Evolutionary conservation across 1,284 basidiomycete genomes (phyloP).

Genomic region (Irpex sp.): DNA sequence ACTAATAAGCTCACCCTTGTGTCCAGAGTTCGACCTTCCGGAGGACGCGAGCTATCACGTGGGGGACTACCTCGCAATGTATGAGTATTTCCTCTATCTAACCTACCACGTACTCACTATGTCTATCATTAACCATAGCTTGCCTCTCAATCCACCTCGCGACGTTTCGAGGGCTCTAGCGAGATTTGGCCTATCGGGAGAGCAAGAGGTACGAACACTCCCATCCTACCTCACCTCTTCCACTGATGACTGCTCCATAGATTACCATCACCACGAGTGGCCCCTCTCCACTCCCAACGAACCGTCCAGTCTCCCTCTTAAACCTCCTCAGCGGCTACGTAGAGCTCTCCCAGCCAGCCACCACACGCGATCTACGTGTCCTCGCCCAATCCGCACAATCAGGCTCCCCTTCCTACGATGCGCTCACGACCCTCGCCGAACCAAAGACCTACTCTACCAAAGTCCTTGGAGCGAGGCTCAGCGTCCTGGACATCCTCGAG

Average conservation of each 20-base stretch:
- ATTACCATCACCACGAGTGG: conserved; percentile 35
- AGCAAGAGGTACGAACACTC: conserved; percentile 34
- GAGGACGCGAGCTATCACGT: conserved; percentile 35
- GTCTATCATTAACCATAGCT: conserved; percentile 18
- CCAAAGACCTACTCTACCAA: conserved; percentile 28
- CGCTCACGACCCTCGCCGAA: conserved; percentile 19
- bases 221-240: background rate
- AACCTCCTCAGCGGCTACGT: conserved; percentile 43
- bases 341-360: conserved; percentile 45
- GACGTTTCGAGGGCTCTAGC: conserved; percentile 39
- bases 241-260: conserved; percentile 17
- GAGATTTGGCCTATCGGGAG: conserved; percentile 37
- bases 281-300: conserved; percentile 40
- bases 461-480: conserved; percentile 36
- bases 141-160: conserved; percentile 39
- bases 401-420: conserved; percentile 5
- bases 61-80: conserved; percentile 49
- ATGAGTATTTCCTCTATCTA: conserved; percentile 5
- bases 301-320: conserved; percentile 33
- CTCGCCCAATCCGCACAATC: conserved; percentile 19
- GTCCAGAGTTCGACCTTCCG: conserved; percentile 38
- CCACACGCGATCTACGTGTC: conserved; percentile 34
- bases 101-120: background rate
- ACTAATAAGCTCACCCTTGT: background rate
- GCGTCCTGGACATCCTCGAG: conserved; percentile 45